Evolutionary conservation across 2,329 filamentous ascomycete genomes (phyloP).

Genomic region (Diaporthe vexans): DNA sequence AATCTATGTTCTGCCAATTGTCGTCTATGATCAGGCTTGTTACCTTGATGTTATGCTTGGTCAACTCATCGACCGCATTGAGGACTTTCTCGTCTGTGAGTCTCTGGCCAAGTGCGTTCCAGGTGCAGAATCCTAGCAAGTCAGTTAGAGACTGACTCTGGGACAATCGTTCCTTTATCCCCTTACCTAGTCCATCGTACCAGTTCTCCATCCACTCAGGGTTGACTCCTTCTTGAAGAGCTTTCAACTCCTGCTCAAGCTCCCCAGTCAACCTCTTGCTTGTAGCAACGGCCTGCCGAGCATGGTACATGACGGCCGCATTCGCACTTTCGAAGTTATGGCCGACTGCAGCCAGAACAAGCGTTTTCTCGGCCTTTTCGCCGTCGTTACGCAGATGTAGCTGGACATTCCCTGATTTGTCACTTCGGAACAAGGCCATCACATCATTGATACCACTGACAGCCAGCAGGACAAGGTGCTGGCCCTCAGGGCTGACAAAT

Average conservation of each 20-base stretch:
- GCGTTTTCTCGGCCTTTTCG: conserved; percentile 65
- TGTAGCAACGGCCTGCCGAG: conserved; percentile 73
- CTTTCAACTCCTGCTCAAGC: conserved; percentile 60
- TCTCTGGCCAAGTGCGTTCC: conserved; percentile 90
- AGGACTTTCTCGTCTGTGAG: conserved; percentile 86
- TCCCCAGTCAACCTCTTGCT: conserved; percentile 60
- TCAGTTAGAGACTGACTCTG: too few species aligned
- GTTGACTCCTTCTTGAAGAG: conserved; percentile 63
- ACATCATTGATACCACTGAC: conserved; percentile 82
- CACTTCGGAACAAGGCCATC: conserved; percentile 77
- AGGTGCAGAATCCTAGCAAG: conserved; percentile 94
- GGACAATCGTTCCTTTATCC: too few species aligned
- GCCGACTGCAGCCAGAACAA: conserved; percentile 79
- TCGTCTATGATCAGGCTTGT: conserved; percentile 95
- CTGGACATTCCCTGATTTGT: conserved; percentile 74
- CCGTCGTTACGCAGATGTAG: conserved; percentile 82
- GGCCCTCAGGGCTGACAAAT: conserved; percentile 80
- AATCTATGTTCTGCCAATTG: conserved; percentile 88
- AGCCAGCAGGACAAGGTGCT: conserved; percentile 82
- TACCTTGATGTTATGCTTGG: conserved; percentile 80
- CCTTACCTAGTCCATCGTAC: conserved; percentile 85
- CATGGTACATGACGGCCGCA: conserved; percentile 88
- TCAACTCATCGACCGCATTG: conserved; percentile 79
- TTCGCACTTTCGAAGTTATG: conserved; percentile 81
- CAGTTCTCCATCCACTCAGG: conserved; percentile 84